These are phyloP conservation scores for Neopestalotiopsis clavispora DNA, from an alignment of 2,329 filamentous ascomycete species.

Conservation along the genomic window DNA sequence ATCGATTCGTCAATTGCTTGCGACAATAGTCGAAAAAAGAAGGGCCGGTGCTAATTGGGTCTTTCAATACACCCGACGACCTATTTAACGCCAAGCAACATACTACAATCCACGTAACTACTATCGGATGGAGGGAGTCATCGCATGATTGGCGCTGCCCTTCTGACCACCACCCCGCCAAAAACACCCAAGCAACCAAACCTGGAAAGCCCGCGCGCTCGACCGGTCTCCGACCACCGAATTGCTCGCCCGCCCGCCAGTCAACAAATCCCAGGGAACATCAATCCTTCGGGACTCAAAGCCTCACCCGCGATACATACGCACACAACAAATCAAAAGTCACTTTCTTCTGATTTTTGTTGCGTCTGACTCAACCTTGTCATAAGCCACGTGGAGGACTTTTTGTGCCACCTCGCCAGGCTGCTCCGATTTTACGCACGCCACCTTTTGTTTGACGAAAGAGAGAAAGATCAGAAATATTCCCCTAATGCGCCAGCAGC, in stretches of 20 bases:
- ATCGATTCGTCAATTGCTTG: conserved; percentile 15
- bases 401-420: conserved; percentile 8
- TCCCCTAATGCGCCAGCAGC: not conserved
- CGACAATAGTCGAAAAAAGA: not conserved
- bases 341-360: not conserved
- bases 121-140: conserved; percentile 6
- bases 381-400: not conserved
- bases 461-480: not conserved
- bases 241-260: not conserved
- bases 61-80: not conserved
- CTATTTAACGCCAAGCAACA: not conserved
- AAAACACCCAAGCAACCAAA: not conserved
- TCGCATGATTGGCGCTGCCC: conserved; percentile 8
- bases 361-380: conserved; percentile 14
- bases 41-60: conserved; percentile 1
- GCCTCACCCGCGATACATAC: conserved; percentile 1
- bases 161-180: conserved; percentile 6
- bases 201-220: not conserved
- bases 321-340: not conserved
- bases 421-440: conserved; percentile 6
- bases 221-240: not conserved
- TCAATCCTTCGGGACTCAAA: conserved; percentile 4
- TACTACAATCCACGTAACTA: not conserved
- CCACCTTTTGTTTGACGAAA: not conserved
- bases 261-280: conserved; percentile 2